Conservation (phyloP, 139 green algal genomes). For the Volvox africanus region DNA sequence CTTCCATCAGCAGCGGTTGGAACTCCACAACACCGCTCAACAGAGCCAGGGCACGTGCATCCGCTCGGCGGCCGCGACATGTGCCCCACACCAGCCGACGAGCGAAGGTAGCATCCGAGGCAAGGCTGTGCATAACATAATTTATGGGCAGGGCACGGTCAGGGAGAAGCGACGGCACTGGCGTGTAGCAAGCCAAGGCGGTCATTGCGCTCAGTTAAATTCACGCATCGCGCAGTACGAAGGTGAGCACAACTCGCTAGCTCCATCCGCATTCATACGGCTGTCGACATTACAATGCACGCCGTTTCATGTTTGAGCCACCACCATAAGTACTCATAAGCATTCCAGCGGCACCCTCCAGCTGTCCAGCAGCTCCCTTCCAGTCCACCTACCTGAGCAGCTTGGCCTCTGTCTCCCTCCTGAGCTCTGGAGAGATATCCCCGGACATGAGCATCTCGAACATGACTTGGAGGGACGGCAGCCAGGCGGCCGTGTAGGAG, state of each 20-base stretch:
- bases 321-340: no score
- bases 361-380: no score
- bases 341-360: no score
- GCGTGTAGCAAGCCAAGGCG: no score
- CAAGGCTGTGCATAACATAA: not conserved
- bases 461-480: constrained; percentile 5
- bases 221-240: no score
- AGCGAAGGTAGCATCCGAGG: constrained; percentile 4
- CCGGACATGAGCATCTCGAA: not conserved
- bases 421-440: not conserved
- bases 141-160: no score
- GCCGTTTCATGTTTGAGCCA: no score
- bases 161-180: no score
- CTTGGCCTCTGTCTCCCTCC: constrained; percentile 35
- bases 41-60: not conserved
- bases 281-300: no score
- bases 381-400: constrained; percentile 8
- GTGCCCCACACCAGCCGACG: constrained; percentile 38
- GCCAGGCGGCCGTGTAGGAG: not conserved
- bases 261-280: no score
- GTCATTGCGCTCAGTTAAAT: no score
- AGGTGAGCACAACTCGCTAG: no score
- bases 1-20: constrained; percentile 20
- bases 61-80: constrained; percentile 21
- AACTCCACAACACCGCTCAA: constrained; percentile 32